Evolutionary conservation across 192 early-diverging fungal species (phyloP).

Genomic region (Coemansia sp.): DNA sequence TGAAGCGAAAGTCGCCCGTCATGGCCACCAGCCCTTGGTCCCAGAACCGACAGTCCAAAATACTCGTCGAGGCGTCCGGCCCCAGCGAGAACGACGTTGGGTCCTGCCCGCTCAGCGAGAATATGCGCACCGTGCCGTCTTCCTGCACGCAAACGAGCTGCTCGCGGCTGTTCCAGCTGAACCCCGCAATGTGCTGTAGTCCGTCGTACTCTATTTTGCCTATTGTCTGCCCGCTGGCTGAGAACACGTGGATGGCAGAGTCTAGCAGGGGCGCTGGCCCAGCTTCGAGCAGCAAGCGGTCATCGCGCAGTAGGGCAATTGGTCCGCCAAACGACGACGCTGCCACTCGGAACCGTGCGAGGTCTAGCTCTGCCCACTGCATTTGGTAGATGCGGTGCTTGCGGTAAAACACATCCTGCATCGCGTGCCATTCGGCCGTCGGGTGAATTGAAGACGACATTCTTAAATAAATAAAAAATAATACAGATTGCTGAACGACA

Average conservation of each 20-base stretch:
- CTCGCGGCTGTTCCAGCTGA: constrained; percentile 92
- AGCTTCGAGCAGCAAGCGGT: constrained; percentile 77
- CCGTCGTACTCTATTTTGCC: constrained; percentile 93
- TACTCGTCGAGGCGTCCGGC: constrained; percentile 73
- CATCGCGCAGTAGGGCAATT: constrained; percentile 90
- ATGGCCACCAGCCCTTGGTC: constrained; percentile 90
- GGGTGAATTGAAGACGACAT: constrained; percentile 16
- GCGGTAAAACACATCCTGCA: constrained; percentile 57
- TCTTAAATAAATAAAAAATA: neutral
- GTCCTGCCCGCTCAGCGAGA: constrained; percentile 80
- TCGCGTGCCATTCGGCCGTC: constrained; percentile 44
- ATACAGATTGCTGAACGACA: neutral
- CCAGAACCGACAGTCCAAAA: constrained; percentile 89
- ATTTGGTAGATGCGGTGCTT: constrained; percentile 85
- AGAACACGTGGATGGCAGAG: constrained; percentile 83
- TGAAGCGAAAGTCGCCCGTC: constrained; percentile 77
- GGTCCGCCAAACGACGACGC: constrained; percentile 92
- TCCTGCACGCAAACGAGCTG: constrained; percentile 87
- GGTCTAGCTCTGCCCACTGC: constrained; percentile 87
- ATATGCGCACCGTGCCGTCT: constrained; percentile 80
- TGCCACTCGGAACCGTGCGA: constrained; percentile 81
- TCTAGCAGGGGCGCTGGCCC: constrained; percentile 73
- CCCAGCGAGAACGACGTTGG: constrained; percentile 48
- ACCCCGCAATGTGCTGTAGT: constrained; percentile 75
- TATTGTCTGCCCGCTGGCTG: constrained; percentile 82